Evolutionary conservation across 768 basidiomycete genomes (phyloP), one percentile per base, ranked within the genome.

Genomic region (Russula sp.): DNA sequence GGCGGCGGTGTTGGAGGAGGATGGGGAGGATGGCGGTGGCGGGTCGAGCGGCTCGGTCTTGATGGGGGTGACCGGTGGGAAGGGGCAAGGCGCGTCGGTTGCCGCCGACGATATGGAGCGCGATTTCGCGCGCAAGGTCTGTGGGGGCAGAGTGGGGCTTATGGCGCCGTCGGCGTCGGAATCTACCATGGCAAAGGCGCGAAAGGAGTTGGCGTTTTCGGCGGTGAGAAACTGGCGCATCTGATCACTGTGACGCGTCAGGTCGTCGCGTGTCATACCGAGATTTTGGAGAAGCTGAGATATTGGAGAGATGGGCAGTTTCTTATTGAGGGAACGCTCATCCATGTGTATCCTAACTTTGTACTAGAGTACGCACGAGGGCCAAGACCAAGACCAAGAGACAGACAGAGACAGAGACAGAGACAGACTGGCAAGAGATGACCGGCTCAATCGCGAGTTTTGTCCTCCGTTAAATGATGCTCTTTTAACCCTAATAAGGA

Each of bases 221-320:
- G 83, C 74, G 39, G 82, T 85, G 68, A 89, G 79, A 77, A 89
- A 90, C 68, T 84, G 84, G 57, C 88, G 86, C 89, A 91, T 91
- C 72, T 89, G 82, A 75, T 86, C 81, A 69, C 85, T 89, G 71
- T 83, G 87, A 71, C 82, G 79, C 68, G 78, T 72, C 61, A 91
- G 77, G 75, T 91, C 89, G 70, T 88, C 84, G 73, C 87, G 82
- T 67, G 90, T 89, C 70, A 91, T 80, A 56, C 89, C 88, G 47
- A 91, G 79, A 18, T 84, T 83, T 68, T 82, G 78, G 40, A 91
- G 76, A 27, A 91, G 81, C 68, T 85, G 83, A 37, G 87, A 87
- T 34, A 89, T 89, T 40, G 89, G 89, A 8, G 89, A 91, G 39
- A 72, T 59, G 4, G 68, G 68, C 1, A 40, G 68, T 1, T 40